Evolutionary conservation across 768 basidiomycete species (phyloP).

Genomic region (Amanita molliuscula): DNA sequence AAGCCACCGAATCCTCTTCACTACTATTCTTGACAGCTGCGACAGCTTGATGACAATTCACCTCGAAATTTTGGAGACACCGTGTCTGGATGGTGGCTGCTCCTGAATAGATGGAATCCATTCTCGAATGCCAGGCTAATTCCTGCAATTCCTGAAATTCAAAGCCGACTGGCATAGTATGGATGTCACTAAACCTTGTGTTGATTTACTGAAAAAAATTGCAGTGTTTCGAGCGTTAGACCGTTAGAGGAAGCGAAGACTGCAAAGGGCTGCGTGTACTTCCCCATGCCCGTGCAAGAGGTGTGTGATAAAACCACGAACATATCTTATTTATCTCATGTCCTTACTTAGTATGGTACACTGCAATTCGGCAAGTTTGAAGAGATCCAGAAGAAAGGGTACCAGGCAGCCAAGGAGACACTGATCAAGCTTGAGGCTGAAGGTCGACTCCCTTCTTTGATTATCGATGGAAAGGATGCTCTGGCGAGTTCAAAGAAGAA

Average conservation of each 20-base stretch:
- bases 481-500: constrained; percentile 44
- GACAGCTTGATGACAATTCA: constrained; percentile 85
- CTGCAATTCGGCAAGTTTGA: constrained; percentile 84
- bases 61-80: constrained; percentile 93
- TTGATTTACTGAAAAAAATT: constrained; percentile 5
- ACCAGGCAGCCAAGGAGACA: constrained; percentile 58
- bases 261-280: constrained; percentile 80
- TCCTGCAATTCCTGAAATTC: constrained; percentile 88
- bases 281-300: constrained; percentile 92
- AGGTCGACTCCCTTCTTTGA: constrained; percentile 68
- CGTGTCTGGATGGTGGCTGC: constrained; percentile 92
- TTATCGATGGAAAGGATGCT: constrained; percentile 49
- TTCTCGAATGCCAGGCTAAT: constrained; percentile 70
- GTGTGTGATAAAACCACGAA: constrained; percentile 28
- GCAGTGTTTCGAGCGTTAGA: constrained; percentile 89
- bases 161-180: constrained; percentile 90
- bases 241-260: constrained; percentile 94
- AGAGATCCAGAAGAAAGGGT: constrained; percentile 80
- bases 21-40: neutral
- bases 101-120: constrained; percentile 89
- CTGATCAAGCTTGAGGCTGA: constrained; percentile 75
- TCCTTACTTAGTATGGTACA: constrained; percentile 62
- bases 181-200: constrained; percentile 21
- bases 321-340: neutral
- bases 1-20: constrained; percentile 16